Conservation (phyloP, 2,329 filamentous ascomycete species). For the Arthrobotrys sphaeroides region DNA sequence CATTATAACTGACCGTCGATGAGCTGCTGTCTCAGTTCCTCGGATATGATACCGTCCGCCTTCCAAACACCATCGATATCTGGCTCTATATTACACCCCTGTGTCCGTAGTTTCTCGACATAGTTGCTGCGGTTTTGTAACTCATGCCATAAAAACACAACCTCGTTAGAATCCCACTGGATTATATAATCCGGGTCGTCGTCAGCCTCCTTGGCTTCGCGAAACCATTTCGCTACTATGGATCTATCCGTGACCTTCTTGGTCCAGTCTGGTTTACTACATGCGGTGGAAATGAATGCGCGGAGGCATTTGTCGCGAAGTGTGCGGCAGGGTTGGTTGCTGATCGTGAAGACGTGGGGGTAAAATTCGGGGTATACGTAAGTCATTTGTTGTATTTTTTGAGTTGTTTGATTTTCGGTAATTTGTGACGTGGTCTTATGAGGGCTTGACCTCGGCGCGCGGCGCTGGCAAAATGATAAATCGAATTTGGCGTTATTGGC, state of each 20-base stretch:
- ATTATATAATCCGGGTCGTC: neutral
- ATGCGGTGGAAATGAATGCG: neutral
- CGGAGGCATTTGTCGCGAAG: constrained; percentile 4
- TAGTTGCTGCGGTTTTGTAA: constrained; percentile 19
- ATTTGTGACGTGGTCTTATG: too few relatives aligned
- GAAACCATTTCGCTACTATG: constrained; percentile 8
- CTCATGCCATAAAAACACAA: constrained; percentile 3
- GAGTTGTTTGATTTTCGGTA: too few relatives aligned
- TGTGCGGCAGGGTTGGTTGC: too few relatives aligned
- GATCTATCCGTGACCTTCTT: neutral
- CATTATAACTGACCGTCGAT: constrained; percentile 18
- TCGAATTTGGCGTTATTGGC: too few relatives aligned
- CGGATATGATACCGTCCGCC: constrained; percentile 25
- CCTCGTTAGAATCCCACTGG: constrained; percentile 8
- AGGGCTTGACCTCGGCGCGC: too few relatives aligned
- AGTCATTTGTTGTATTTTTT: too few relatives aligned
- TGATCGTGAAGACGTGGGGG: too few relatives aligned
- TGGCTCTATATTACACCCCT: constrained; percentile 20
- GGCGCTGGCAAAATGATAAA: too few relatives aligned
- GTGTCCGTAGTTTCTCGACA: neutral
- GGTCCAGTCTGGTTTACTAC: constrained; percentile 7
- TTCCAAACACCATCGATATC: constrained; percentile 36
- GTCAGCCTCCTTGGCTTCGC: neutral
- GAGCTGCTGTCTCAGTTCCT: constrained; percentile 34
- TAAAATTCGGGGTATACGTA: too few relatives aligned